Percentiles rank a stretch among this genome's conserved stretches.
These are phyloP conservation scores for Xylariaceae sp. DNA, from an alignment of 2,329 filamentous ascomycete species.

Conservation along the genomic window DNA sequence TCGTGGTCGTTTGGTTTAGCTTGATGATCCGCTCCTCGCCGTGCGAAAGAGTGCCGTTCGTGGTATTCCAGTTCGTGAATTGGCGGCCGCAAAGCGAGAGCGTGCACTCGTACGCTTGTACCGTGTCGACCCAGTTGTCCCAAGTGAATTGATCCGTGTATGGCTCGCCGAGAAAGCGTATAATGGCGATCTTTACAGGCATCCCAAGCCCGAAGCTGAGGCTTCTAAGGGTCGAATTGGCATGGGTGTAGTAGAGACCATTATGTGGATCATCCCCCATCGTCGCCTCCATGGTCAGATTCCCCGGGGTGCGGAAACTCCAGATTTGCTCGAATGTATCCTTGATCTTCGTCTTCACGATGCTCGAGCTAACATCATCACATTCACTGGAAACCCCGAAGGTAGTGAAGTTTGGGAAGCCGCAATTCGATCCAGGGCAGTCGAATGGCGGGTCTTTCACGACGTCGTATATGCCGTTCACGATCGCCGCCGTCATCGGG, in stretches of 20 bases:
- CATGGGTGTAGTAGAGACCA: conserved; percentile 9
- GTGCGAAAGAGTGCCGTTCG: conserved; percentile 3
- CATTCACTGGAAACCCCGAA: conserved; percentile 13
- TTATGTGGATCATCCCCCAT: conserved; percentile 3
- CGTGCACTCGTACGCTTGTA: conserved; percentile 11
- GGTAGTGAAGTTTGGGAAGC: conserved; percentile 8
- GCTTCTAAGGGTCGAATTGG: conserved; percentile 1
- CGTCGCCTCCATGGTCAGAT: conserved; percentile 7
- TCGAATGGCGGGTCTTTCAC: conserved; percentile 14
- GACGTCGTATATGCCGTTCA: conserved; percentile 12
- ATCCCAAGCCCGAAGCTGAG: conserved; percentile 6
- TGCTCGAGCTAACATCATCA: conserved; percentile 4
- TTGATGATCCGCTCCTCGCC: conserved; percentile 9
- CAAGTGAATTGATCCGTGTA: background rate
- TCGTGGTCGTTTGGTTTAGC: conserved; percentile 10
- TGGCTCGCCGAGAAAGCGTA: conserved; percentile 5
- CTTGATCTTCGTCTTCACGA: background rate
- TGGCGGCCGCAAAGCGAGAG: conserved; percentile 9
- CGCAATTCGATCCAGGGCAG: conserved; percentile 10
- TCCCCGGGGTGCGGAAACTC: conserved; percentile 3
- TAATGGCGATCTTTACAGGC: conserved; percentile 3
- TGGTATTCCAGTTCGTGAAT: conserved; percentile 1
- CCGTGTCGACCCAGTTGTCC: conserved; percentile 2
- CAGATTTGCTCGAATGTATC: conserved; percentile 1
- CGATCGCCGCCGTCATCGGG: conserved; percentile 10